A percentile compares a stretch with the other conserved stretches of the same genome.
Conservation (phyloP, 805 yeast genomes). For the Cyberlindnera bimundalis region DNA sequence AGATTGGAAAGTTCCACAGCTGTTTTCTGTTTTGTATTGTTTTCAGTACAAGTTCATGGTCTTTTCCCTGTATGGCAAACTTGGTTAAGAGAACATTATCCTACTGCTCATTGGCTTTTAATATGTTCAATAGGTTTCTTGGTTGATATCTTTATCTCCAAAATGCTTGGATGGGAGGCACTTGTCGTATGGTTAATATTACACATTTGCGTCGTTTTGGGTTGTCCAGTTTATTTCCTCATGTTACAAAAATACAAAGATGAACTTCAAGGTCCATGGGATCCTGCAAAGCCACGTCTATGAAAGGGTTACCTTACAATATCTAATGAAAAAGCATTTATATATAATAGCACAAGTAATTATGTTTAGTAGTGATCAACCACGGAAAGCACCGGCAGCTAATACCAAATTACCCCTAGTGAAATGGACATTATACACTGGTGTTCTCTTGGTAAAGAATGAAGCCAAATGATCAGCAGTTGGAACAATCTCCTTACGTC, state of each 20-base stretch:
- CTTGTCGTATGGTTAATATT: constrained; percentile 48
- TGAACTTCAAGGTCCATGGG: constrained; percentile 93
- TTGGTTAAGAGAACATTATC: constrained; percentile 48
- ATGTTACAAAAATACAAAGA: constrained; percentile 74
- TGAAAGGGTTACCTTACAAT: too few species aligned
- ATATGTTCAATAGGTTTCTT: constrained; percentile 11
- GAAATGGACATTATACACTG: constrained; percentile 89
- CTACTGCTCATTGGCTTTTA: constrained; percentile 16
- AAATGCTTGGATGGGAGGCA: constrained; percentile 39
- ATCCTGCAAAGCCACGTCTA: constrained; percentile 68
- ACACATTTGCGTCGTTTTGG: constrained; percentile 46
- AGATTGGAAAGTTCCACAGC: constrained; percentile 67
- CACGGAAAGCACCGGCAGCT: constrained; percentile 82
- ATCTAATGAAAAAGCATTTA: background rate
- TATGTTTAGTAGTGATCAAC: too few species aligned
- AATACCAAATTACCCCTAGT: constrained; percentile 87
- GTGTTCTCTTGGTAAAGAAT: constrained; percentile 89
- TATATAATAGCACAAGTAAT: background rate
- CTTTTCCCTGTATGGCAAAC: constrained; percentile 68
- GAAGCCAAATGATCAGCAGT: constrained; percentile 90
- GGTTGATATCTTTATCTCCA: constrained; percentile 33
- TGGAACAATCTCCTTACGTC: constrained; percentile 70
- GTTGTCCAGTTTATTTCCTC: constrained; percentile 69
- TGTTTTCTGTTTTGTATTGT: constrained; percentile 80
- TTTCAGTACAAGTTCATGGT: constrained; percentile 67